Percentiles rank a stretch among this genome's conserved stretches.
These are phyloP conservation scores for Neonectria ditissima DNA, from an alignment of 2,329 filamentous ascomycete species.

Conservation along the genomic window DNA sequence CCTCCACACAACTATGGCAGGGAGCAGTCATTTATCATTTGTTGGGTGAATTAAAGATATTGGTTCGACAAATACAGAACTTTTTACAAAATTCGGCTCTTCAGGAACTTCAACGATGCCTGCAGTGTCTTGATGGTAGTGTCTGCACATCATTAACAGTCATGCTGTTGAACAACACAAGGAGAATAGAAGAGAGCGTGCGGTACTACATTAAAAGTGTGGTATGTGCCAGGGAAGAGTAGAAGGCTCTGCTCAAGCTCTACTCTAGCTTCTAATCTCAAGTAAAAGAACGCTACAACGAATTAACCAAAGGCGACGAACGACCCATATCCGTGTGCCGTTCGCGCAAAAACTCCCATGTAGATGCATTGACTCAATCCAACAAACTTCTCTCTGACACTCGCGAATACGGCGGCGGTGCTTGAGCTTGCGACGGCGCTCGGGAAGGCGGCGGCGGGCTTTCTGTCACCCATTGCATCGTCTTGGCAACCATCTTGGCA, in stretches of 20 bases:
- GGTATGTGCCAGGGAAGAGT: not conserved
- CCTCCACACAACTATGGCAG: too few species aligned
- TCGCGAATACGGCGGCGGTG: conserved; percentile 23
- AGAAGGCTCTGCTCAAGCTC: conserved; percentile 18
- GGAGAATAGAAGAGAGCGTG: not conserved
- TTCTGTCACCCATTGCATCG: conserved; percentile 52
- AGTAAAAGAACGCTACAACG: conserved; percentile 14
- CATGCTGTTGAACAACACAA: too few species aligned
- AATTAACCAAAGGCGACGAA: conserved; percentile 5
- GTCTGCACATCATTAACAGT: too few species aligned
- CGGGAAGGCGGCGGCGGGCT: conserved; percentile 21
- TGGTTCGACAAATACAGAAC: too few species aligned
- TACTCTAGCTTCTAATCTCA: conserved; percentile 28
- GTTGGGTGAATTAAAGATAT: too few species aligned
- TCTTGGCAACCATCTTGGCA: conserved; percentile 72
- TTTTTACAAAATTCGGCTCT: too few species aligned
- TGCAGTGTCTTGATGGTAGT: too few species aligned
- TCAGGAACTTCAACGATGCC: too few species aligned
- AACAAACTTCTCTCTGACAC: conserved; percentile 36
- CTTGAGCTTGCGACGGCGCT: conserved; percentile 13
- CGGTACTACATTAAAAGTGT: not conserved
- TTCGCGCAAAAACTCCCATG: conserved; percentile 32
- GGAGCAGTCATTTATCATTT: too few species aligned
- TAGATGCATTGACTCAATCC: conserved; percentile 33
- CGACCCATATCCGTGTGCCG: conserved; percentile 15